These are phyloP conservation scores for Talaromyces sp. DNA, from an alignment of 2,329 filamentous ascomycete genomes.

Conservation along the genomic window DNA sequence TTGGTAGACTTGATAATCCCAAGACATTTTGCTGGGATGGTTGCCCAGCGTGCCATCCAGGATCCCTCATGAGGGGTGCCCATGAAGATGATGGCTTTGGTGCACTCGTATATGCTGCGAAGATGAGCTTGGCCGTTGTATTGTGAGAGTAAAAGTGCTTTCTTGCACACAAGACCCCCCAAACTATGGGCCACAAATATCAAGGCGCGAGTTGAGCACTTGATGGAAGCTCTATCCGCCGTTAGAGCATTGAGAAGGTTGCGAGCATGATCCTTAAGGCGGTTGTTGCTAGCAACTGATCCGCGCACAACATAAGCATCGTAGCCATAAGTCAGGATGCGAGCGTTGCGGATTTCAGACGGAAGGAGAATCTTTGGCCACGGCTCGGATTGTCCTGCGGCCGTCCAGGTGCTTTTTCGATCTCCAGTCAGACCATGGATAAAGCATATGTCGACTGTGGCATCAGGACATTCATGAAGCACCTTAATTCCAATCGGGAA, in stretches of 20 bases:
- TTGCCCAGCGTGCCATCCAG: constrained; percentile 34
- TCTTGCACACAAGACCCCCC: constrained; percentile 35
- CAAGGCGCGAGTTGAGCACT: constrained; percentile 27
- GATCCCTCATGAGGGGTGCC: constrained; percentile 39
- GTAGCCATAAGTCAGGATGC: constrained; percentile 20
- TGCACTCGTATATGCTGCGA: constrained; percentile 28
- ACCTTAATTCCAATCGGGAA: background rate
- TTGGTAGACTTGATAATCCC: constrained; percentile 21
- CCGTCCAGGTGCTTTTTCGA: constrained; percentile 14
- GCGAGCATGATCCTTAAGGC: background rate
- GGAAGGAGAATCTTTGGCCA: constrained; percentile 23
- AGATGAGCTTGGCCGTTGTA: constrained; percentile 32
- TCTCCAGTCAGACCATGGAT: background rate
- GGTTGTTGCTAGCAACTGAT: background rate
- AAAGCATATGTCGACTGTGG: background rate
- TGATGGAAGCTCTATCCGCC: background rate
- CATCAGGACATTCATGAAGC: background rate
- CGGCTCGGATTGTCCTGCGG: background rate
- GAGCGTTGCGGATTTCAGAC: constrained; percentile 8
- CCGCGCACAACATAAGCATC: constrained; percentile 20
- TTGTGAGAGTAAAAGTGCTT: constrained; percentile 34
- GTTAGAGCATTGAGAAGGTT: background rate
- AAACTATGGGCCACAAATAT: constrained; percentile 32
- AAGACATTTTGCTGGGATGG: constrained; percentile 26
- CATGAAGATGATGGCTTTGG: constrained; percentile 35